phyloP scores from a whole-genome alignment of 345 rosid species.

The Sapria himalayana region DNA sequence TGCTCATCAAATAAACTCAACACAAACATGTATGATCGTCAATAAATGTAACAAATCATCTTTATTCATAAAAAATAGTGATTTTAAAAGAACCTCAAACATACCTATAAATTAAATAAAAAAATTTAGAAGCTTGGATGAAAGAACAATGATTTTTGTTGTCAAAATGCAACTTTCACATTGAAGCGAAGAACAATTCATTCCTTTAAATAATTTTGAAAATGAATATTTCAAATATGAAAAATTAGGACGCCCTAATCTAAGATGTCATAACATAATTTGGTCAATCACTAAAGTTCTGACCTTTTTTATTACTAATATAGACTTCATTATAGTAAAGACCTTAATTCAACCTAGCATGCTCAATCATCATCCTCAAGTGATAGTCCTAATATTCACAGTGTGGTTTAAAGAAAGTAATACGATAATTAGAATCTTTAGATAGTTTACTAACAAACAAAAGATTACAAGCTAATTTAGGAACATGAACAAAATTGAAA shows the following conservation, averaged over 20 bases:
- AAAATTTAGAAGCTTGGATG: background rate
- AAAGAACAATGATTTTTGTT: background rate
- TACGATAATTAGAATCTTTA: background rate
- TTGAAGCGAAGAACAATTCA: background rate
- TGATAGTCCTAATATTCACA: background rate
- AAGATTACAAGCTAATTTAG: background rate
- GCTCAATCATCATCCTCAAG: background rate
- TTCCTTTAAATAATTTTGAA: background rate
- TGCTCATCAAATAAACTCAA: background rate
- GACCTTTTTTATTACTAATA: background rate
- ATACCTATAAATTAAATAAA: background rate
- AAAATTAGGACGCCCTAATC: background rate
- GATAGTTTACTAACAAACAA: background rate
- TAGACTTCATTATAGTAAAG: background rate
- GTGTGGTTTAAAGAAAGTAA: background rate
- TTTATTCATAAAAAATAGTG: background rate
- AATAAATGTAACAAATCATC: background rate
- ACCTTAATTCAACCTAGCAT: background rate
- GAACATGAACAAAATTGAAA: background rate
- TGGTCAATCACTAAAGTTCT: background rate
- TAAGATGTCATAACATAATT: background rate
- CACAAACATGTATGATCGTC: background rate
- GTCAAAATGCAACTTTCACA: background rate
- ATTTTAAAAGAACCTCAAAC: background rate
- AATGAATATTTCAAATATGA: background rate